These are phyloP conservation scores for Sphagnurus paluster DNA, from an alignment of 1,284 basidiomycete genomes.

Conservation along the genomic window DNA sequence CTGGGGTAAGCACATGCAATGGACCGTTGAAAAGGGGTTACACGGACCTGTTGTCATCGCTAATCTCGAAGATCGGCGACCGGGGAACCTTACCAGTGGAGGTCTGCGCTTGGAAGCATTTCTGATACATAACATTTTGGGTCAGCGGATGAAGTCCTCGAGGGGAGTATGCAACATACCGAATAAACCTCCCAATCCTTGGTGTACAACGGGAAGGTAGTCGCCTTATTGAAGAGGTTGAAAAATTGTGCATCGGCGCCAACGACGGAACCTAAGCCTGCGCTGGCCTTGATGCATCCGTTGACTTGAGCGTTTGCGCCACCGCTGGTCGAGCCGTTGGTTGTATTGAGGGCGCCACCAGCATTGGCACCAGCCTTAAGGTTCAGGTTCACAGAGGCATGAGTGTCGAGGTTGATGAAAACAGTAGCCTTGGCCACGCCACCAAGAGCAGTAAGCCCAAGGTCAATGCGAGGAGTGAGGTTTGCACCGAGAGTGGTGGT, in stretches of 20 bases:
- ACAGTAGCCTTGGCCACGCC: conserved; percentile 33
- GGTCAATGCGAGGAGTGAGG: conserved; percentile 6
- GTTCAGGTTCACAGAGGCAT: conserved; percentile 20
- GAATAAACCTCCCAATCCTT: conserved; percentile 6
- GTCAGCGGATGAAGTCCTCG: not conserved
- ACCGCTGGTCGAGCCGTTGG: not conserved
- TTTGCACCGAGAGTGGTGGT: not conserved
- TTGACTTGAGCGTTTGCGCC: not conserved
- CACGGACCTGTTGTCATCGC: no score
- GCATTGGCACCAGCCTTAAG: conserved; percentile 5
- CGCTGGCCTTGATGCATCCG: conserved; percentile 15
- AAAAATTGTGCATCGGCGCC: conserved; percentile 20
- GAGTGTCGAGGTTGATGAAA: conserved; percentile 39
- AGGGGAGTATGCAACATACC: not conserved
- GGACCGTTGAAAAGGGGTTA: no score
- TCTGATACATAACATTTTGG: not conserved
- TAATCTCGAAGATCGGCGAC: no score
- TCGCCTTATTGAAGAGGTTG: conserved; percentile 15
- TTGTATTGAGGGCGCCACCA: not conserved
- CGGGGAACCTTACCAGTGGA: no score
- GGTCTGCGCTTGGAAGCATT: not conserved
- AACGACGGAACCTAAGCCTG: conserved; percentile 12
- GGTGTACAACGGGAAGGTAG: not conserved
- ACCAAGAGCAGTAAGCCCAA: conserved; percentile 35
- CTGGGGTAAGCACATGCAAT: no score